Conservation (phyloP, 345 rosid genomes). For the Euclidium syriacum region DNA sequence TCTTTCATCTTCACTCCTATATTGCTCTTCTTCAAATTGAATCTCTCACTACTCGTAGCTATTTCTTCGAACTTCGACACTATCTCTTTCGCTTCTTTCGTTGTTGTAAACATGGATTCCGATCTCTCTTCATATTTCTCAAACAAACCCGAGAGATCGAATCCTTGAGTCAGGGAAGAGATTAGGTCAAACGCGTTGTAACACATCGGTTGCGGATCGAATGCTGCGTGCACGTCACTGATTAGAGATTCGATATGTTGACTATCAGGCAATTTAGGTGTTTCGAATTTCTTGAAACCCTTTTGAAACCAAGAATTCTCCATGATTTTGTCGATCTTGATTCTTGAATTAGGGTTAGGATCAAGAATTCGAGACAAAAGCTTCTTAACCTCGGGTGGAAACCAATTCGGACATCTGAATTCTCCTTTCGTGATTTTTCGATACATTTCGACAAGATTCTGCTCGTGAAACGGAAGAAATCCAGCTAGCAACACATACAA, state of each 20-base stretch:
- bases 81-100: slow-evolving; percentile 50
- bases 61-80: slow-evolving; percentile 71
- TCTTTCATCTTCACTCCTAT: slow-evolving; percentile 64
- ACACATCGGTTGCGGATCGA: slow-evolving; percentile 34
- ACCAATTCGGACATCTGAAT: slow-evolving; percentile 73
- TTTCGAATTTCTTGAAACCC: slow-evolving; percentile 48
- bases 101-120: slow-evolving; percentile 51
- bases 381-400: slow-evolving; percentile 60
- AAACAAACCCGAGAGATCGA: slow-evolving; percentile 70
- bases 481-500: slow-evolving; percentile 73
- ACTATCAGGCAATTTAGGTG: slow-evolving; percentile 34
- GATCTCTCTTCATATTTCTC: slow-evolving; percentile 39
- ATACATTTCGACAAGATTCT: slow-evolving; percentile 65
- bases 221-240: slow-evolving; percentile 43
- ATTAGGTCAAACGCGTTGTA: slow-evolving; percentile 84
- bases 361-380: slow-evolving; percentile 68
- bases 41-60: slow-evolving; percentile 48
- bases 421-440: slow-evolving; percentile 59
- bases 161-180: slow-evolving; percentile 73
- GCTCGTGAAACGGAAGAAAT: slow-evolving; percentile 65
- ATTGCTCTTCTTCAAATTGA: slow-evolving; percentile 40
- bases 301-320: slow-evolving; percentile 66
- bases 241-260: slow-evolving; percentile 20
- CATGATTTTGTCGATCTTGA: slow-evolving; percentile 48
- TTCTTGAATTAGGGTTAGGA: slow-evolving; percentile 57